These are phyloP conservation scores for Tricholoma bakamatsutake DNA, from an alignment of 768 basidiomycete genomes.

Conservation along the genomic window DNA sequence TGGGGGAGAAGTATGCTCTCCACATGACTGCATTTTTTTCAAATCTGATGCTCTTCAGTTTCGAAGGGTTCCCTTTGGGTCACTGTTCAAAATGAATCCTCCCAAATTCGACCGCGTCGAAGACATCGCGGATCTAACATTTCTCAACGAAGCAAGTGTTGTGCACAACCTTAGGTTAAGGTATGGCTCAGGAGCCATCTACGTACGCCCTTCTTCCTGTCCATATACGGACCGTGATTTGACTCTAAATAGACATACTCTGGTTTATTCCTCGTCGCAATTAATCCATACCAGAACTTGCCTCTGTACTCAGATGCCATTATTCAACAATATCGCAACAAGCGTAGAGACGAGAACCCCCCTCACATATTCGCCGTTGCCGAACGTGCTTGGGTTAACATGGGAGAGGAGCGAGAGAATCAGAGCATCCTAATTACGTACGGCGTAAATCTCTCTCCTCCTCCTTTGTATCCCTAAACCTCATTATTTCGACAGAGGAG, in stretches of 20 bases:
- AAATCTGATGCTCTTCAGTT: conserved; percentile 15
- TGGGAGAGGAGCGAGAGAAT: conserved; percentile 95
- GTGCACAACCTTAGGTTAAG: conserved; percentile 94
- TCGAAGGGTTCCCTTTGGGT: conserved; percentile 63
- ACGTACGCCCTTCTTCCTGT: conserved; percentile 50
- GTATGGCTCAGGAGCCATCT: conserved; percentile 89
- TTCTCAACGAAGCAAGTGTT: conserved; percentile 96
- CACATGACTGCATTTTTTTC: background rate
- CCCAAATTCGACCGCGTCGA: conserved; percentile 97
- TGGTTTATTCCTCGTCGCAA: conserved; percentile 94
- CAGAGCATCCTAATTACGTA: conserved; percentile 98
- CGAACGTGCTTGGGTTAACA: conserved; percentile 96
- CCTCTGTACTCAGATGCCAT: conserved; percentile 89
- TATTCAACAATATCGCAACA: conserved; percentile 85
- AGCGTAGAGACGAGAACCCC: conserved; percentile 85
- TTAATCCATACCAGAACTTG: conserved; percentile 92
- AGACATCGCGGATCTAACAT: conserved; percentile 97
- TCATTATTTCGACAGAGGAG: conserved; percentile 54
- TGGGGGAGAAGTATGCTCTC: conserved; percentile 64
- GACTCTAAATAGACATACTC: conserved; percentile 68
- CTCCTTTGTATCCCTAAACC: conserved; percentile 2
- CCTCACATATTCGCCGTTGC: conserved; percentile 98
- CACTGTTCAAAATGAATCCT: conserved; percentile 94
- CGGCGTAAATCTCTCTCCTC: conserved; percentile 23
- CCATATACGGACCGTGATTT: conserved; percentile 1